Base-by-base conservation (phyloP, 2,329 filamentous ascomycete genomes). In the Juglanconis juglandina region DNA sequence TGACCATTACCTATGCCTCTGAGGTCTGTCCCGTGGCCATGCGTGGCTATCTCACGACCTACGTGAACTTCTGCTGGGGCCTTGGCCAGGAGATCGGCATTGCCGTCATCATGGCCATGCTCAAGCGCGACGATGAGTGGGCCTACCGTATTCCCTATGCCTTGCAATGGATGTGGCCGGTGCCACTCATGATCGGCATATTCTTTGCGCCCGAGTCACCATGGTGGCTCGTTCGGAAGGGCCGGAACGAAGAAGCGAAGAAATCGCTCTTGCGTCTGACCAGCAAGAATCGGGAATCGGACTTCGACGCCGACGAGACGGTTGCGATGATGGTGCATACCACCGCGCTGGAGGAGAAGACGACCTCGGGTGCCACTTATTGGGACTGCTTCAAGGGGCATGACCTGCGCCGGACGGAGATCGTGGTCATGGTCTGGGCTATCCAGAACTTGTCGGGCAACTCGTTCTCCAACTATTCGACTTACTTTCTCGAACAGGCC, bases 251-350 rank as follows among this genome's bases (percentile, higher is more conserved):
- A 8, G 86, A 90, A 14, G 89, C 89, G 35, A 90, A 90, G 75
- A 75, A 77, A 51, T 77, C 87, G 1, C 79, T 91, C 24, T 76
- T 88, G 53, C 85, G 88, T 3, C 77, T 91, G 24, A 90, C 88
- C 5, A 87, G 81, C 67, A 67, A 79, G 13, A 77, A 86, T 64
- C 78, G 79, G 57, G 87, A 91, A 62, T 87, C 85, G 1, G 83
- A 88, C 62, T 93, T 95, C 67, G 85, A 96, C 68, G 84, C 89
- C 10, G 89, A 96, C 64, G 91, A 95, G 75, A 95, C 91, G 0
- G 81, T 96, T 53, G 87, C 90, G 68, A 96, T 96, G 91, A 96
- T 96, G 90, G 86, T 92, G 1, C 91, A 96, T 70, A 96, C 92
- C 0, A 93, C 90, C 0, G 88, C 89, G 0, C 78, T 96, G 10